These are phyloP conservation scores for Sechiopsis laciniata DNA, from an alignment of 306 rosid genomes.

Conservation along the genomic window DNA sequence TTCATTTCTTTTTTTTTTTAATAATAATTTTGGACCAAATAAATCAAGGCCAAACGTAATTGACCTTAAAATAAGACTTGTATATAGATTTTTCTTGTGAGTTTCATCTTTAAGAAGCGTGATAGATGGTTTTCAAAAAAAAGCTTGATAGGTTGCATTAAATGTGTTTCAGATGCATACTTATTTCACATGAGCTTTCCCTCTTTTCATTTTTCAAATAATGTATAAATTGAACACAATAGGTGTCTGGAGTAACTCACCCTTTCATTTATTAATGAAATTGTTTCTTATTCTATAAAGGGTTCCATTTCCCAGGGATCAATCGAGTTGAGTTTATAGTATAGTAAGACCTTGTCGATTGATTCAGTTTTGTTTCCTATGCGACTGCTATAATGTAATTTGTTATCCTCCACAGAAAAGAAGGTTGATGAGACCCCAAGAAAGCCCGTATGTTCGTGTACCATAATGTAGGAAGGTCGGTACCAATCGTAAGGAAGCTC, in stretches of 20 bases:
- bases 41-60: neutral
- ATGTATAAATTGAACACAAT: neutral
- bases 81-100: neutral
- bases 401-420: slow-evolving; percentile 51
- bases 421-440: slow-evolving; percentile 63
- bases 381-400: slow-evolving; percentile 21
- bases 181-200: neutral
- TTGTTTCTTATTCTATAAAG: no score
- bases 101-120: neutral
- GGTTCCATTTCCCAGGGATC: neutral
- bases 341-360: neutral
- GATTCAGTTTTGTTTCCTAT: neutral
- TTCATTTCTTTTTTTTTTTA: no score
- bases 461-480: slow-evolving; percentile 54
- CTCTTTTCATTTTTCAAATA: neutral
- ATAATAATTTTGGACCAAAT: neutral
- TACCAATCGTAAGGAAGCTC: slow-evolving; percentile 20
- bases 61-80: neutral
- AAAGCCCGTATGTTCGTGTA: slow-evolving; percentile 63
- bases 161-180: neutral
- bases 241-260: no score
- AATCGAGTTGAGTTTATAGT: neutral
- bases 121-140: no score
- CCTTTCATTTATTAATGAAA: no score
- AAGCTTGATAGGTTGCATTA: neutral